Percentiles rank a stretch among this genome's conserved stretches.
These are phyloP conservation scores for Acephala macrosclerotiorum DNA, from an alignment of 2,329 filamentous ascomycete genomes.

Conservation along the genomic window DNA sequence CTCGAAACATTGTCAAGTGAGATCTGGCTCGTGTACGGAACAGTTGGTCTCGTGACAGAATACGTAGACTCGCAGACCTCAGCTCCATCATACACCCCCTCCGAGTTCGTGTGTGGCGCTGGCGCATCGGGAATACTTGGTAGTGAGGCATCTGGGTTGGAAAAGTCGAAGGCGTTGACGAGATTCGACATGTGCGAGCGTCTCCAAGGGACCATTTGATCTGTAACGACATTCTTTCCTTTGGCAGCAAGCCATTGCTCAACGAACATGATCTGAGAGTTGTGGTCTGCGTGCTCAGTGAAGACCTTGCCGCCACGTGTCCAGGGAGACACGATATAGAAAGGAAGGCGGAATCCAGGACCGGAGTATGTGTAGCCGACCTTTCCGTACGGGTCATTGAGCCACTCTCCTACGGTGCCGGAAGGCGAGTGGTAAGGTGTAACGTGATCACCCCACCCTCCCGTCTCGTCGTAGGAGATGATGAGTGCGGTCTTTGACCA, in stretches of 20 bases:
- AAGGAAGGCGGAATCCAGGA: conserved; percentile 56
- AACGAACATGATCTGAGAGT: conserved; percentile 60
- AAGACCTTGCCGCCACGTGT: conserved; percentile 61
- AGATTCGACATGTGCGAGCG: conserved; percentile 56
- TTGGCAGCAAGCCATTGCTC: conserved; percentile 57
- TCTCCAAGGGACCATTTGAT: conserved; percentile 54
- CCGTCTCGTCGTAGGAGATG: conserved; percentile 49
- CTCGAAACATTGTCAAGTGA: conserved; percentile 45
- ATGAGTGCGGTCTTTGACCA: conserved; percentile 45
- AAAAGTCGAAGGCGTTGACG: conserved; percentile 55
- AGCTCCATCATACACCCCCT: conserved; percentile 54
- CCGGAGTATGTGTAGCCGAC: conserved; percentile 53
- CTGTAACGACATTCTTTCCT: conserved; percentile 49
- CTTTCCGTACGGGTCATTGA: conserved; percentile 52
- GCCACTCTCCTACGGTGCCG: conserved; percentile 60
- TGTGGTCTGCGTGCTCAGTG: conserved; percentile 61
- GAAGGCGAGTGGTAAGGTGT: conserved; percentile 57
- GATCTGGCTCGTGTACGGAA: conserved; percentile 55
- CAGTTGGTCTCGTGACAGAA: conserved; percentile 47
- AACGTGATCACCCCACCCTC: conserved; percentile 63
- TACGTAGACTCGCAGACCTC: conserved; percentile 52
- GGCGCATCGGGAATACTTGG: conserved; percentile 54
- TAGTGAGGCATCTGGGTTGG: conserved; percentile 55
- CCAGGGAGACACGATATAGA: conserved; percentile 63
- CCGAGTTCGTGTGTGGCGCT: conserved; percentile 50